phyloP scores from a whole-genome alignment of 139 green algal genomes.

The Marvania coccoides region DNA sequence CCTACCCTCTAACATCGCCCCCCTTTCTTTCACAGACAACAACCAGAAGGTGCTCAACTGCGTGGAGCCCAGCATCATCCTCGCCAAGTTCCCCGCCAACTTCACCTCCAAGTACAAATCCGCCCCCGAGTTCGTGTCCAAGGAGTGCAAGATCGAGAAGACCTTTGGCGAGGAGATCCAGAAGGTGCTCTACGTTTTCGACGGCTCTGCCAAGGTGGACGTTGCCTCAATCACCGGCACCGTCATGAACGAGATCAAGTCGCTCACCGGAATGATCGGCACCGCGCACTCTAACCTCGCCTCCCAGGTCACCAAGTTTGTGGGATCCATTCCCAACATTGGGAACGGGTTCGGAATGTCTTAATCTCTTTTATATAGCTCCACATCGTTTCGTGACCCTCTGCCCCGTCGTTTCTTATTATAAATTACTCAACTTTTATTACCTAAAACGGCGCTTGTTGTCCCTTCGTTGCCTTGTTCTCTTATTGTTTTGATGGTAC shows the following conservation, averaged over 20 bases:
- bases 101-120: background rate
- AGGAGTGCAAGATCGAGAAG: constrained; percentile 29
- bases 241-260: background rate
- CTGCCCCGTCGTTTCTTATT: too few species aligned
- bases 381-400: too few species aligned
- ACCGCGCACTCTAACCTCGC: background rate
- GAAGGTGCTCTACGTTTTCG: constrained; percentile 30
- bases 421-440: too few species aligned
- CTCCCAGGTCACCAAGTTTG: background rate
- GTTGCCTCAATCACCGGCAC: background rate
- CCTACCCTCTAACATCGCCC: background rate
- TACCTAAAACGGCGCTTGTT: too few species aligned
- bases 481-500: too few species aligned
- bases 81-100: background rate
- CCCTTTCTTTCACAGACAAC: background rate
- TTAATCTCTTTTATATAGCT: too few species aligned
- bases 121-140: constrained; percentile 1
- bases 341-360: background rate
- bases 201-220: background rate
- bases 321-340: background rate
- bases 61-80: constrained; percentile 12
- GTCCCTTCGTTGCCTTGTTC: too few species aligned
- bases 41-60: constrained; percentile 13
- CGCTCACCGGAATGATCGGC: background rate
- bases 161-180: constrained; percentile 12